phyloP scores from a whole-genome alignment of 2,329 filamentous ascomycete species.

The Penicillium brevicompactum region DNA sequence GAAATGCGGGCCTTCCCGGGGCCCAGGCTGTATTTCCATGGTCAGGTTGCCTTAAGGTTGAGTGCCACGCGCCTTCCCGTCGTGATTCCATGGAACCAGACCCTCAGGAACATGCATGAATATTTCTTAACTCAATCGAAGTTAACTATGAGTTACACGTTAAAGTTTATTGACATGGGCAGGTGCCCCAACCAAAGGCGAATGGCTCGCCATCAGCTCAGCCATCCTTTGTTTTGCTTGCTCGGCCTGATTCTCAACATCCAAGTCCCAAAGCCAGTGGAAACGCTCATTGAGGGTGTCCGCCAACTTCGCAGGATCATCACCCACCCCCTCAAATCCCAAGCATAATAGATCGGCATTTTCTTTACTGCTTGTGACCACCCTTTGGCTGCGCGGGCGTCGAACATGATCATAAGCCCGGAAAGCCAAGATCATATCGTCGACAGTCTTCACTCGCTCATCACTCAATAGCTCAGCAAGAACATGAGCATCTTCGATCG shows the following conservation, averaged over 20 bases:
- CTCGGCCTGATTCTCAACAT: constrained; percentile 32
- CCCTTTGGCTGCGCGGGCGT: constrained; percentile 51
- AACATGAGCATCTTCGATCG: constrained; percentile 42
- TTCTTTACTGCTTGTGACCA: constrained; percentile 55
- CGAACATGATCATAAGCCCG: constrained; percentile 55
- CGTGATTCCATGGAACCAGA: too few species aligned
- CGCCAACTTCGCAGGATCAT: constrained; percentile 29
- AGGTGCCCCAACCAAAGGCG: too few species aligned
- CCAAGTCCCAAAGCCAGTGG: constrained; percentile 38
- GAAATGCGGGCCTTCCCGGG: too few species aligned
- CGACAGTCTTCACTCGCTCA: constrained; percentile 24
- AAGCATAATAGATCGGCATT: constrained; percentile 38
- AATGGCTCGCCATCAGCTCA: not conserved
- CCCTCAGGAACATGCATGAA: too few species aligned
- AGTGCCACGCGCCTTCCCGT: too few species aligned
- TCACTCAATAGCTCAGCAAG: constrained; percentile 51
- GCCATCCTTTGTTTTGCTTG: constrained; percentile 23
- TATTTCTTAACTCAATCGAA: too few species aligned
- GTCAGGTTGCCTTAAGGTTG: too few species aligned
- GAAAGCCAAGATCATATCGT: constrained; percentile 50
- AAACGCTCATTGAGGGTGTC: constrained; percentile 27
- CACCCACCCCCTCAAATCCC: constrained; percentile 26
- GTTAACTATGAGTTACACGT: too few species aligned
- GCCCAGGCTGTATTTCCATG: too few species aligned
- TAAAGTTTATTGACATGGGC: too few species aligned